Evolutionary conservation across 2,329 filamentous ascomycete genomes (phyloP).

Genomic region (Hysterium pulicare): DNA sequence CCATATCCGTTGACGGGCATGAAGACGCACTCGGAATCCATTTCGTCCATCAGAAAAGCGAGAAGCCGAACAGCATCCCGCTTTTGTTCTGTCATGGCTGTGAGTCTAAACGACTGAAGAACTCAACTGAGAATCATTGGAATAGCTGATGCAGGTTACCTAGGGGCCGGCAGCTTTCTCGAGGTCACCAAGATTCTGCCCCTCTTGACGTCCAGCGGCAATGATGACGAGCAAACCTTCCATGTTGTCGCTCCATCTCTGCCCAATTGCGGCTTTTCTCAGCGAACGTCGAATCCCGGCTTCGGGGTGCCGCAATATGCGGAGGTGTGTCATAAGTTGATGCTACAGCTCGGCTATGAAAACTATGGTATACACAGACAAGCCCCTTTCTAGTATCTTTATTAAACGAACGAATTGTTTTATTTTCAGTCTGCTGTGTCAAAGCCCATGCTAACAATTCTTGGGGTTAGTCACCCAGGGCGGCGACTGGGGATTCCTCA

Average conservation of each 20-base stretch:
- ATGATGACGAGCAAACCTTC: constrained; percentile 39
- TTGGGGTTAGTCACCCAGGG: constrained; percentile 47
- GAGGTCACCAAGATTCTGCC: constrained; percentile 59
- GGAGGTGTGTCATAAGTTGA: constrained; percentile 61
- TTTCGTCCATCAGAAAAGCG: constrained; percentile 57
- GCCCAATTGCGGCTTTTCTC: constrained; percentile 51
- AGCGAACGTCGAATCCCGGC: constrained; percentile 46
- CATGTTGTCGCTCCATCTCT: constrained; percentile 49
- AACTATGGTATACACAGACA: constrained; percentile 40
- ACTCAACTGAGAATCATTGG: too few species aligned
- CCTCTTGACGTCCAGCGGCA: constrained; percentile 21
- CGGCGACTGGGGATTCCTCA: constrained; percentile 64
- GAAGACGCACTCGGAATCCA: constrained; percentile 55
- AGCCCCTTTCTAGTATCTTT: background rate
- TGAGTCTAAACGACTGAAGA: constrained; percentile 17
- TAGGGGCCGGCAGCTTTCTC: constrained; percentile 61
- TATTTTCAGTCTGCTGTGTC: background rate
- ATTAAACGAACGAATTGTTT: constrained; percentile 3
- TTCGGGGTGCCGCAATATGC: constrained; percentile 58
- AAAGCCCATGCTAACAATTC: background rate
- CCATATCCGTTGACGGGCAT: constrained; percentile 54
- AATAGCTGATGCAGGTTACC: too few species aligned
- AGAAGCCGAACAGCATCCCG: constrained; percentile 51
- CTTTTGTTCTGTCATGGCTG: constrained; percentile 63
- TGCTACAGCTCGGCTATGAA: constrained; percentile 61